Percentiles rank a stretch among this genome's conserved stretches.
These are phyloP conservation scores for Phytomonas francai DNA, from an alignment of 208 protist species.

Conservation along the genomic window DNA sequence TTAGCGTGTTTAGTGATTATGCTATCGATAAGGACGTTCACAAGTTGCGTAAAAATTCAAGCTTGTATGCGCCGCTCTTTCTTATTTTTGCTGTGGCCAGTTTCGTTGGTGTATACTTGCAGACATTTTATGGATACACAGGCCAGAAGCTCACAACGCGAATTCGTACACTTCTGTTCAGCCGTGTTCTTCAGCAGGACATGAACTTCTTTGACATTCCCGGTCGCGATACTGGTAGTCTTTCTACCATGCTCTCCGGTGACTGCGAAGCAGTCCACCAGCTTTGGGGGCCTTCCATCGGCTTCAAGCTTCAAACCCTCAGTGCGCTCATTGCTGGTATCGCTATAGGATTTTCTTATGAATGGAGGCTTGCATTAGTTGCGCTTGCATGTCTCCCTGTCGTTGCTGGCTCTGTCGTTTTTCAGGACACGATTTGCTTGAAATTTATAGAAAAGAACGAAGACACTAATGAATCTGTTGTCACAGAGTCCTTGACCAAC, in stretches of 20 bases:
- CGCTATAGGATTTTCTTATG: slow-evolving; percentile 49
- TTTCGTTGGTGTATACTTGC: slow-evolving; percentile 39
- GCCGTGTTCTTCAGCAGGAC: slow-evolving; percentile 72
- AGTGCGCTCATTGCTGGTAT: slow-evolving; percentile 41
- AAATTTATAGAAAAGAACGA: slow-evolving; percentile 27
- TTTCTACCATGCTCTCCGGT: slow-evolving; percentile 69
- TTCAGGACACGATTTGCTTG: slow-evolving; percentile 38
- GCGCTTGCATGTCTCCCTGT: slow-evolving; percentile 47
- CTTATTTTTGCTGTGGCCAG: slow-evolving; percentile 23
- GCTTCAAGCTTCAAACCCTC: slow-evolving; percentile 38
- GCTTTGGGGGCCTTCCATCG: slow-evolving; percentile 61
- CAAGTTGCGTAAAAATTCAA: slow-evolving; percentile 25
- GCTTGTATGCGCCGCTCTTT: slow-evolving; percentile 44
- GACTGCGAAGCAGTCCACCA: slow-evolving; percentile 78
- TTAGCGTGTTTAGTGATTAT: slow-evolving; percentile 32
- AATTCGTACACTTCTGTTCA: slow-evolving; percentile 54
- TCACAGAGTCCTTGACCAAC: slow-evolving; percentile 64
- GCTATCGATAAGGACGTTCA: slow-evolving; percentile 17
- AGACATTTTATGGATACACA: slow-evolving; percentile 63
- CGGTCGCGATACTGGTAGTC: slow-evolving; percentile 48
- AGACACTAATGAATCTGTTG: slow-evolving; percentile 39
- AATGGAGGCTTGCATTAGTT: slow-evolving; percentile 73
- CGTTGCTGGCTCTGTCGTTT: slow-evolving; percentile 23
- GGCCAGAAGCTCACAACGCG: slow-evolving; percentile 62
- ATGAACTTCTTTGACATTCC: slow-evolving; percentile 82